phyloP scores from a whole-genome alignment of 495 filamentous ascomycete genomes.

The Lindgomyces ingoldianus region DNA sequence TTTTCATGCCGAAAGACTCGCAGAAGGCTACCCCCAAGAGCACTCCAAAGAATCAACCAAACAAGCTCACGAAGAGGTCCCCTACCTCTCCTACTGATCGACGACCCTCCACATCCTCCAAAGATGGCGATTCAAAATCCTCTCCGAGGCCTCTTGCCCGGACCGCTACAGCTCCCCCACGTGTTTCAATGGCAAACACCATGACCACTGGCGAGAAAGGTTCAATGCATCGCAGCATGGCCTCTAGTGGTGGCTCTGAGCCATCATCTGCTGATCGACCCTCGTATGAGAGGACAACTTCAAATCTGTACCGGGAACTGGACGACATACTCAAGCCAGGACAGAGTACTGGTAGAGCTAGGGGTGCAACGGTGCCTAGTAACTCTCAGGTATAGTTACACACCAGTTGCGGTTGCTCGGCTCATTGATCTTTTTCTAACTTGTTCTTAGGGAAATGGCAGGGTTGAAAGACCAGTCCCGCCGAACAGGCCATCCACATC shows the following conservation, averaged over 20 bases:
- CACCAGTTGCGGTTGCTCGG: neutral
- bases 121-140: neutral
- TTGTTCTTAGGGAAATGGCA: neutral
- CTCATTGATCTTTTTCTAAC: neutral
- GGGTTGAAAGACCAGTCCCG: neutral
- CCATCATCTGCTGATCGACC: neutral
- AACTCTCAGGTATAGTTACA: neutral
- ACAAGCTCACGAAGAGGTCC: neutral
- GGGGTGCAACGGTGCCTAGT: neutral
- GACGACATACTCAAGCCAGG: slow-evolving; percentile 11
- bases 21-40: neutral
- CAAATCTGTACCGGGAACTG: slow-evolving; percentile 22
- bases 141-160: slow-evolving; percentile 3
- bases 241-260: neutral
- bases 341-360: neutral
- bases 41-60: neutral
- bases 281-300: slow-evolving; percentile 3
- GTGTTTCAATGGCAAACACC: slow-evolving; percentile 1
- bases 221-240: slow-evolving; percentile 2
- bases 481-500: slow-evolving; percentile 12
- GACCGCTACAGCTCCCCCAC: slow-evolving; percentile 1
- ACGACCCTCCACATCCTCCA: neutral
- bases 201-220: slow-evolving; percentile 11
- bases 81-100: neutral
- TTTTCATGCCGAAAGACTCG: neutral